Evolutionary conservation across 2,329 filamentous ascomycete species (phyloP).

Genomic region (Claviceps arundinis): DNA sequence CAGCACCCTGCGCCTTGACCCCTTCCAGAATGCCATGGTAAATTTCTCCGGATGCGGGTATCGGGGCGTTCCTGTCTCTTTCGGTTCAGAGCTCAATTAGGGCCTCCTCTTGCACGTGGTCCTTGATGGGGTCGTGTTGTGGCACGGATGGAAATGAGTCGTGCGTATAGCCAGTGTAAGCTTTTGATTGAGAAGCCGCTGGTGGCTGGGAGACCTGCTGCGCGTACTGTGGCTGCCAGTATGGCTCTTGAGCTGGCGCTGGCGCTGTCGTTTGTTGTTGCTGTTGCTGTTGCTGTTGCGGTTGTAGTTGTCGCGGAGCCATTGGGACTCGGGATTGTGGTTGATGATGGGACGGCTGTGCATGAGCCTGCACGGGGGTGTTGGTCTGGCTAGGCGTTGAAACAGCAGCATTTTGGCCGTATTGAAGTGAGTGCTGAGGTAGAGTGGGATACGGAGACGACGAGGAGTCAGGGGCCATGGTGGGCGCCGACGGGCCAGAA

Average conservation of each 20-base stretch:
- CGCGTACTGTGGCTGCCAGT: slow-evolving; percentile 21
- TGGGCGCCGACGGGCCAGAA: slow-evolving; percentile 24
- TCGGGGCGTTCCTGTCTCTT: background rate
- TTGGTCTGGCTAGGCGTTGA: slow-evolving; percentile 21
- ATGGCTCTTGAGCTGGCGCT: slow-evolving; percentile 15
- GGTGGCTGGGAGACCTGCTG: slow-evolving; percentile 14
- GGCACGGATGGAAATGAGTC: slow-evolving; percentile 52
- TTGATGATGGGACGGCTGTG: slow-evolving; percentile 18
- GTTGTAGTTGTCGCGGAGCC: slow-evolving; percentile 9
- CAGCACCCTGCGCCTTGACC: background rate
- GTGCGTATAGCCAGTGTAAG: slow-evolving; percentile 39
- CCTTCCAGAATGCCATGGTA: background rate
- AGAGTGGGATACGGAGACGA: slow-evolving; percentile 41
- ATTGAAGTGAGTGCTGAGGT: slow-evolving; percentile 30
- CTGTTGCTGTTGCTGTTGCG: slow-evolving; percentile 19
- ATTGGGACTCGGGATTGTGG: slow-evolving; percentile 14
- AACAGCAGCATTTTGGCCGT: slow-evolving; percentile 30
- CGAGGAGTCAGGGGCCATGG: slow-evolving; percentile 26
- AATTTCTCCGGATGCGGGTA: background rate
- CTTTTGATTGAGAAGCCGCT: slow-evolving; percentile 27
- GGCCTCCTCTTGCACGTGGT: slow-evolving; percentile 56
- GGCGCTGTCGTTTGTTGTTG: slow-evolving; percentile 6
- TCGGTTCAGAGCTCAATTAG: slow-evolving; percentile 57
- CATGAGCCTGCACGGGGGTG: slow-evolving; percentile 17
- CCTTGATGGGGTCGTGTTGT: slow-evolving; percentile 25